phyloP scores from a whole-genome alignment of 192 early-diverging fungal species.

The Neocallimastix lanati region DNA sequence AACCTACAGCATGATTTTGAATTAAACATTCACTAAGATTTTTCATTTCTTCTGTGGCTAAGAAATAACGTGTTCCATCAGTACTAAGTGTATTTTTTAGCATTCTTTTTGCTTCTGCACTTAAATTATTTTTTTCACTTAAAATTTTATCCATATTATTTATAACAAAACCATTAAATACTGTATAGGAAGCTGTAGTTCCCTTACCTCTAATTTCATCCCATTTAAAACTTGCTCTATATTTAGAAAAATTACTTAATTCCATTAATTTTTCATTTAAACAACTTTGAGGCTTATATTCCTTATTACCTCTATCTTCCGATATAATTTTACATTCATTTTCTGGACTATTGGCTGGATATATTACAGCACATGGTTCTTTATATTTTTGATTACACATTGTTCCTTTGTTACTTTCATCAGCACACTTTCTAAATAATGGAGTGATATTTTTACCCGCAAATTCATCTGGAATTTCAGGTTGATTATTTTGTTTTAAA shows the following conservation, averaged over 20 bases:
- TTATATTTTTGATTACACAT: not conserved
- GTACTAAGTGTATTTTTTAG: not conserved
- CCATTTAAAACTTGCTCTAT: too few relatives aligned
- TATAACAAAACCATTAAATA: not conserved
- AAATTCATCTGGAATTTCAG: not conserved
- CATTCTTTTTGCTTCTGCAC: not conserved
- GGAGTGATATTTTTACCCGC: not conserved
- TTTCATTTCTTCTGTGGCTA: not conserved
- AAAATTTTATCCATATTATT: not conserved
- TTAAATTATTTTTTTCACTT: not conserved
- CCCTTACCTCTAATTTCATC: too few relatives aligned
- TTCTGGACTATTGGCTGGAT: not conserved
- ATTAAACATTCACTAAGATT: constrained; percentile 14
- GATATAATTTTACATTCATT: not conserved
- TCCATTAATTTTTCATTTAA: too few relatives aligned
- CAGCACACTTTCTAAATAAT: not conserved
- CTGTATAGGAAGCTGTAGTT: too few relatives aligned
- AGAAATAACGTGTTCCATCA: not conserved
- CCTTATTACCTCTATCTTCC: not conserved
- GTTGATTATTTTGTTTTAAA: not conserved
- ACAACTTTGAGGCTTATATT: not conserved
- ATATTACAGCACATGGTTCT: not conserved
- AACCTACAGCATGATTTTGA: constrained; percentile 8
- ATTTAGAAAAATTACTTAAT: too few relatives aligned
- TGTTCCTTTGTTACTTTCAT: not conserved